Percentiles rank a stretch among this genome's conserved stretches.
phyloP scores from a whole-genome alignment of 1,139 yeast genomes.

The Scheffersomyces lignicola region DNA sequence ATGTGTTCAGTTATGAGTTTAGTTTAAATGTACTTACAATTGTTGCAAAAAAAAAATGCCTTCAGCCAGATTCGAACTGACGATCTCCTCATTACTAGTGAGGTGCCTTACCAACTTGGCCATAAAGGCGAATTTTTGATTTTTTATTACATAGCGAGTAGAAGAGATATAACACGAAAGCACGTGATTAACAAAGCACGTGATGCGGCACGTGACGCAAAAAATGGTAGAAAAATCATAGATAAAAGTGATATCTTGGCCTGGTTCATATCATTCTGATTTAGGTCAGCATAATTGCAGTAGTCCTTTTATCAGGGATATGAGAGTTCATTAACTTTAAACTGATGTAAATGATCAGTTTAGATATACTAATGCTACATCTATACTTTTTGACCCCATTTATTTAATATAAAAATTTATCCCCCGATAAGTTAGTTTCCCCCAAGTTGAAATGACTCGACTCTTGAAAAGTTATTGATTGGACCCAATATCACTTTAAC shows the following conservation, averaged over 20 bases:
- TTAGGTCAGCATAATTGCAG: too few species aligned
- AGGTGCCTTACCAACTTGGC: slow-evolving; percentile 93
- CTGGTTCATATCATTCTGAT: too few species aligned
- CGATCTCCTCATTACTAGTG: slow-evolving; percentile 91
- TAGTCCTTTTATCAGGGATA: too few species aligned
- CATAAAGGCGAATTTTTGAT: slow-evolving; percentile 43
- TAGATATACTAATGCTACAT: too few species aligned
- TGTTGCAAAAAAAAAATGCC: slow-evolving; percentile 44
- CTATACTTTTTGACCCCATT: background rate
- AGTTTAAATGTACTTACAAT: background rate
- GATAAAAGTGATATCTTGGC: too few species aligned
- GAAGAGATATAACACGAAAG: too few species aligned
- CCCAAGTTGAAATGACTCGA: background rate
- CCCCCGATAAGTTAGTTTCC: background rate
- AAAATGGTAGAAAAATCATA: too few species aligned
- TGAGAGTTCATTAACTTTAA: too few species aligned
- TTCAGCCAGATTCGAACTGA: slow-evolving; percentile 84
- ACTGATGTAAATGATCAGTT: too few species aligned
- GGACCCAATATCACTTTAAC: background rate
- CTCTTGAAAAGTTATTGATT: background rate
- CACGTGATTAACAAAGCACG: too few species aligned
- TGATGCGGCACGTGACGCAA: too few species aligned
- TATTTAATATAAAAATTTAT: background rate
- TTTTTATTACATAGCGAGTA: too few species aligned
- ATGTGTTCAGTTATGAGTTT: background rate